A percentile compares a stretch with the other conserved stretches of the same genome.
These are phyloP conservation scores for Suhomyces bokatorum DNA, from an alignment of 1,139 yeast species.

Conservation along the genomic window DNA sequence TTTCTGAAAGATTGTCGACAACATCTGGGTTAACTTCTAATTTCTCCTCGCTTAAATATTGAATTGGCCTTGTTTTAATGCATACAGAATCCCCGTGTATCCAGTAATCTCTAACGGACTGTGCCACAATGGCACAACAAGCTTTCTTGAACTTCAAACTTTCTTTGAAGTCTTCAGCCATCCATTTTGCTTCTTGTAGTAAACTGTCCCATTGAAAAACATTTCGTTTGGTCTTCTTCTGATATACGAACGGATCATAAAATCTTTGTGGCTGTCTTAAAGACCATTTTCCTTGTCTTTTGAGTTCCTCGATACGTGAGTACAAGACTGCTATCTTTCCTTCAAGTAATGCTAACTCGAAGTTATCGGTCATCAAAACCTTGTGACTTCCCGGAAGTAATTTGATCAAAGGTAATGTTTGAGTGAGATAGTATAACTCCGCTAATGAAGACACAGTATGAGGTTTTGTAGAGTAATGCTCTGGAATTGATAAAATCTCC, in stretches of 20 bases:
- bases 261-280: constrained; percentile 77
- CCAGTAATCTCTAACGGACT: constrained; percentile 79
- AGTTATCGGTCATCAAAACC: constrained; percentile 78
- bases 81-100: constrained; percentile 68
- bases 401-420: constrained; percentile 80
- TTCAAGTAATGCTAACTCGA: constrained; percentile 84
- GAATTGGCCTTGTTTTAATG: constrained; percentile 45
- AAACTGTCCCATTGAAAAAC: constrained; percentile 70
- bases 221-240: constrained; percentile 32
- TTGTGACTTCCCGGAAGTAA: constrained; percentile 84
- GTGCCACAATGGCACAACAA: constrained; percentile 67
- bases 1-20: too few relatives aligned
- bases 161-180: constrained; percentile 78
- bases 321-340: constrained; percentile 92
- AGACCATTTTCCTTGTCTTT: constrained; percentile 88
- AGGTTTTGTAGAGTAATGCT: constrained; percentile 44
- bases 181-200: constrained; percentile 82
- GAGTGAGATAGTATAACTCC: constrained; percentile 83
- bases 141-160: constrained; percentile 68
- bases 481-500: constrained; percentile 44
- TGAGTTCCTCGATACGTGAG: constrained; percentile 88
- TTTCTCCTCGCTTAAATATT: background rate
- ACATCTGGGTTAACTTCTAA: too few relatives aligned
- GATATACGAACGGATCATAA: constrained; percentile 61
- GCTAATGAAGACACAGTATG: constrained; percentile 66